Conservation (phyloP, 352 stramenopile species). For the Phytophthora europaea region DNA sequence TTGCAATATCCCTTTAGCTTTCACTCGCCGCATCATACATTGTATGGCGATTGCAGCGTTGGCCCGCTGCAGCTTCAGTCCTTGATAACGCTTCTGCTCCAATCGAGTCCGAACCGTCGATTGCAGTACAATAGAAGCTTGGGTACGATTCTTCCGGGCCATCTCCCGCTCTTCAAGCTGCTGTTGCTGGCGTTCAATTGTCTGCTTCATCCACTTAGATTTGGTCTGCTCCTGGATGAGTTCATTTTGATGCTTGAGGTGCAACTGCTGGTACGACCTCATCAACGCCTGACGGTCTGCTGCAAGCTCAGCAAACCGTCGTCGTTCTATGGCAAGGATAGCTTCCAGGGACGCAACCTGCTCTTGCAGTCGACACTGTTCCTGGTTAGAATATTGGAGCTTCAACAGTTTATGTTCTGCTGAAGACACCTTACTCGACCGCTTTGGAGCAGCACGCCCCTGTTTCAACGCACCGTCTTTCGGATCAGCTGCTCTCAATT, state of each 20-base stretch:
- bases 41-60: conserved; percentile 54
- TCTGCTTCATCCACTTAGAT: conserved; percentile 49
- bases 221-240: conserved; percentile 53
- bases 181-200: conserved; percentile 52
- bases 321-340: conserved; percentile 40
- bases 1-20: conserved; percentile 25
- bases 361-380: conserved; percentile 31
- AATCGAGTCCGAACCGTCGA: conserved; percentile 62
- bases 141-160: conserved; percentile 41
- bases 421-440: conserved; percentile 13
- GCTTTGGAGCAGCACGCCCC: conserved; percentile 15
- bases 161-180: conserved; percentile 49
- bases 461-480: background rate
- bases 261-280: conserved; percentile 48
- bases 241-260: conserved; percentile 60
- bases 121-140: conserved; percentile 72
- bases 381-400: conserved; percentile 37
- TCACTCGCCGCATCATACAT: conserved; percentile 40
- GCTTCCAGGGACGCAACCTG: conserved; percentile 34
- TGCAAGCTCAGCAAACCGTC: conserved; percentile 39
- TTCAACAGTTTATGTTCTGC: conserved; percentile 28
- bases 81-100: conserved; percentile 74
- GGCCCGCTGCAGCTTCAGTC: conserved; percentile 51
- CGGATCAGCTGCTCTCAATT: background rate
- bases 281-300: conserved; percentile 41